Evolutionary conservation across 306 rosid genomes (phyloP).

Genomic region (Citrullus colocynthis): DNA sequence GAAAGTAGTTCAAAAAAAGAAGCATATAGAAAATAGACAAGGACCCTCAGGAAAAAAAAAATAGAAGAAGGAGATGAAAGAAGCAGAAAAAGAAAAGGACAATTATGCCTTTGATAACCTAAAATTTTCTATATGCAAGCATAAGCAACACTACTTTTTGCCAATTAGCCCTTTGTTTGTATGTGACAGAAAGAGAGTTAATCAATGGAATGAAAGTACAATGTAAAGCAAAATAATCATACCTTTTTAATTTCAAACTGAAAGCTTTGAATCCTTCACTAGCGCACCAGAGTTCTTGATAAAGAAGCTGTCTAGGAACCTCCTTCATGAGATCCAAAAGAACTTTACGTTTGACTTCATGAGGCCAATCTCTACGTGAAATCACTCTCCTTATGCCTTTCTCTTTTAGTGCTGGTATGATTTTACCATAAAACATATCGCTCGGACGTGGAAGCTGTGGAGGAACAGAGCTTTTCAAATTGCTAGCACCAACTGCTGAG

Average conservation of each 20-base stretch:
- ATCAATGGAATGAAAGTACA: neutral
- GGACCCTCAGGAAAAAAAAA: neutral
- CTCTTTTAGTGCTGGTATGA: slow-evolving; percentile 96
- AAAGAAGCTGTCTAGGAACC: slow-evolving; percentile 79
- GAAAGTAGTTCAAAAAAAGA: neutral
- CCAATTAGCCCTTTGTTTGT: neutral
- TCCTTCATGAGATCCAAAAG: slow-evolving; percentile 91
- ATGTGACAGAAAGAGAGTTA: neutral
- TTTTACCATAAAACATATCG: slow-evolving; percentile 98
- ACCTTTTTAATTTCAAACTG: slow-evolving; percentile 82
- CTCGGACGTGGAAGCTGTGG: slow-evolving; percentile 94
- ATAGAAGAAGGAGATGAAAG: neutral
- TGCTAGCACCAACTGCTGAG: slow-evolving; percentile 42
- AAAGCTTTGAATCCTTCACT: slow-evolving; percentile 96
- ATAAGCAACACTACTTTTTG: neutral
- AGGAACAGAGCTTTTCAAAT: slow-evolving; percentile 58
- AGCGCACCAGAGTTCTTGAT: slow-evolving; percentile 94
- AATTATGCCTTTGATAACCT: neutral
- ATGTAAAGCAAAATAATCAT: neutral
- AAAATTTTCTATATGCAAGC: neutral
- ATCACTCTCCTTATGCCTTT: slow-evolving; percentile 97
- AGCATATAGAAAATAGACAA: neutral
- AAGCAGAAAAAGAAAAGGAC: neutral
- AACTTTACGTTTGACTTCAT: slow-evolving; percentile 88
- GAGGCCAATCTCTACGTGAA: slow-evolving; percentile 99